A percentile compares a stretch with the other conserved stretches of the same genome.
phyloP scores from a whole-genome alignment of 2,329 filamentous ascomycete species.

The Cladorrhinum sp. region DNA sequence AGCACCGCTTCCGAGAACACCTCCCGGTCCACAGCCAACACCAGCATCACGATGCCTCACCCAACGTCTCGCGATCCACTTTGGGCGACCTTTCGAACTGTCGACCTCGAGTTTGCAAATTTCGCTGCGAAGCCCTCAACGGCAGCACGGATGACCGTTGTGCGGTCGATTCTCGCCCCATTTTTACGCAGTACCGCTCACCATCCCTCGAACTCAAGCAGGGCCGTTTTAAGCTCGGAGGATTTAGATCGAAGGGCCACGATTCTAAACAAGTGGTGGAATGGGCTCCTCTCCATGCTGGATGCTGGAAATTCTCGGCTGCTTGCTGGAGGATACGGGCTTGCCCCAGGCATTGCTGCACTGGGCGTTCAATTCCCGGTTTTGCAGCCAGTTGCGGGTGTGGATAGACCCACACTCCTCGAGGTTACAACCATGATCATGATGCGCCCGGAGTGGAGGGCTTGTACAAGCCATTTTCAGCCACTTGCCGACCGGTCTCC shows the following conservation, averaged over 20 bases:
- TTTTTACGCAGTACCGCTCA: slow-evolving; percentile 70
- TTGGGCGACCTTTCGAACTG: slow-evolving; percentile 53
- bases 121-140: slow-evolving; percentile 69
- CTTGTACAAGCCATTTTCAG: slow-evolving; percentile 65
- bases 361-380: slow-evolving; percentile 20
- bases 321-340: slow-evolving; percentile 26
- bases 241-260: slow-evolving; percentile 77
- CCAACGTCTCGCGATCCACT: slow-evolving; percentile 48
- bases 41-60: slow-evolving; percentile 44
- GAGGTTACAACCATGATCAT: slow-evolving; percentile 79
- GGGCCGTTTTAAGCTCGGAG: slow-evolving; percentile 61
- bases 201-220: slow-evolving; percentile 61
- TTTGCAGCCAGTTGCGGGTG: slow-evolving; percentile 70
- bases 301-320: slow-evolving; percentile 52
- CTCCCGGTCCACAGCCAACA: slow-evolving; percentile 42
- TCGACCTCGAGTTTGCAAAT: slow-evolving; percentile 47
- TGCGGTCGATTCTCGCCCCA: slow-evolving; percentile 69
- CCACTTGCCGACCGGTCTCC: slow-evolving; percentile 57
- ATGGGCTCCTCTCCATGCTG: slow-evolving; percentile 74
- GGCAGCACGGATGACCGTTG: slow-evolving; percentile 64
- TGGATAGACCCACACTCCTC: slow-evolving; percentile 77
- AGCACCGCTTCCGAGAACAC: slow-evolving; percentile 31
- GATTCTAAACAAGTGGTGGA: slow-evolving; percentile 91
- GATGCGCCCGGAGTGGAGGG: slow-evolving; percentile 84
- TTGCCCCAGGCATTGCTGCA: slow-evolving; percentile 19